phyloP scores from a whole-genome alignment of 441 rosid genomes.

The Cnidoscolus chayamansa region DNA sequence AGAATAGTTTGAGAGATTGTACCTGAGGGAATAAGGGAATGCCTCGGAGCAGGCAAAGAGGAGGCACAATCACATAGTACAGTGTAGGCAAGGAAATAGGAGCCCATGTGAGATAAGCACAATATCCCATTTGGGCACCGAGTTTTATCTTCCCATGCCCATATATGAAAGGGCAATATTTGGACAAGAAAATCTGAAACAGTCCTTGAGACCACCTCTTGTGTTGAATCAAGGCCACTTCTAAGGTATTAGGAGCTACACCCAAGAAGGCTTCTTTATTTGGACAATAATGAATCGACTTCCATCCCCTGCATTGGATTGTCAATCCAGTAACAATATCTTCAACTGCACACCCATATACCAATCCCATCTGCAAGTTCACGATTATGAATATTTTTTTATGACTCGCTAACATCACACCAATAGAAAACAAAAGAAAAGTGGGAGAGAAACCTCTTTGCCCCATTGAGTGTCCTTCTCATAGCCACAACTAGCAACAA shows the following conservation, averaged over 20 bases:
- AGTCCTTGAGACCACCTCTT: slow-evolving; percentile 76
- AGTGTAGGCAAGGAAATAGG: slow-evolving; percentile 55
- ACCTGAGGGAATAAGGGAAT: slow-evolving; percentile 62
- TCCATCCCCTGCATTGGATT: slow-evolving; percentile 73
- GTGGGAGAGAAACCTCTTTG: slow-evolving; percentile 39
- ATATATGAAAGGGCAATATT: slow-evolving; percentile 46
- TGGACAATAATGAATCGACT: slow-evolving; percentile 57
- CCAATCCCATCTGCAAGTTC: slow-evolving; percentile 57
- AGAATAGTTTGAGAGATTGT: slow-evolving; percentile 9
- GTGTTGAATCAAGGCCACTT: slow-evolving; percentile 58
- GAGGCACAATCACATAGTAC: slow-evolving; percentile 47
- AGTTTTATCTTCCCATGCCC: slow-evolving; percentile 47
- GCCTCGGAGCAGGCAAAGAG: slow-evolving; percentile 54
- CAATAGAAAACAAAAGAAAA: not conserved
- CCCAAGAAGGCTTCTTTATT: slow-evolving; percentile 56
- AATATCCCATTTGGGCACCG: slow-evolving; percentile 45
- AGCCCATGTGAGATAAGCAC: not conserved
- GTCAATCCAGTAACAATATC: slow-evolving; percentile 70
- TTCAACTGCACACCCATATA: slow-evolving; percentile 66
- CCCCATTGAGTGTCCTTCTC: slow-evolving; percentile 68
- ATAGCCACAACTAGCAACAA: slow-evolving; percentile 51
- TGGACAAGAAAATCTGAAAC: slow-evolving; percentile 53
- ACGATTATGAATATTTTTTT: slow-evolving; percentile 3
- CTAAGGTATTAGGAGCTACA: slow-evolving; percentile 46
- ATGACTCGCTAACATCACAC: no score